Conservation (phyloP, 225 moss, liverwort and hornwort genomes). For the Marchantia paleacea region DNA sequence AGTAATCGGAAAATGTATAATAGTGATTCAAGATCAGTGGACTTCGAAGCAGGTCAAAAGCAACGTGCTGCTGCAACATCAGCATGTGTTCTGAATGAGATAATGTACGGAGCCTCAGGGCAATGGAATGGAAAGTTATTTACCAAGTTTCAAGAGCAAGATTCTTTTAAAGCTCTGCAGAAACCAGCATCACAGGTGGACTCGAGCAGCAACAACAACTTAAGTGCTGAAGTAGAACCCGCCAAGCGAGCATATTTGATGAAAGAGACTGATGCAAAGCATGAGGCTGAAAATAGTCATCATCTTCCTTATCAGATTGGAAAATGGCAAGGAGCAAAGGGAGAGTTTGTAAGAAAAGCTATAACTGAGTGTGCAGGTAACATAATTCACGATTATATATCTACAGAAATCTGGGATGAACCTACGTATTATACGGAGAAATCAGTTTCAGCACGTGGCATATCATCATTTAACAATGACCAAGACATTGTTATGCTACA, state of each 20-base stretch:
- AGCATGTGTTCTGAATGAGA: constrained; percentile 74
- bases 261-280: background rate
- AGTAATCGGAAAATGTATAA: constrained; percentile 36
- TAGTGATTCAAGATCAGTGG: constrained; percentile 27
- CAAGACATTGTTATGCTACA: constrained; percentile 85
- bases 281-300: background rate
- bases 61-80: constrained; percentile 80
- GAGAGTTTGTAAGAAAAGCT: constrained; percentile 37
- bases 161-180: constrained; percentile 10
- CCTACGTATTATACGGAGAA: constrained; percentile 49
- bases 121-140: constrained; percentile 58
- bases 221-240: background rate
- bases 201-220: background rate
- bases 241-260: background rate
- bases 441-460: constrained; percentile 31
- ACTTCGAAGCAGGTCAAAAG: constrained; percentile 51
- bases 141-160: constrained; percentile 44
- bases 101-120: constrained; percentile 81
- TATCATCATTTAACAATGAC: constrained; percentile 49
- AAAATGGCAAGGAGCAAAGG: constrained; percentile 51
- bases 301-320: constrained; percentile 22
- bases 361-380: constrained; percentile 65
- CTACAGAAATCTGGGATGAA: constrained; percentile 77
- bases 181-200: background rate
- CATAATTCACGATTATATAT: constrained; percentile 76